These are phyloP conservation scores for Westerdykella sp. DNA, from an alignment of 2,329 filamentous ascomycete genomes.

Conservation along the genomic window DNA sequence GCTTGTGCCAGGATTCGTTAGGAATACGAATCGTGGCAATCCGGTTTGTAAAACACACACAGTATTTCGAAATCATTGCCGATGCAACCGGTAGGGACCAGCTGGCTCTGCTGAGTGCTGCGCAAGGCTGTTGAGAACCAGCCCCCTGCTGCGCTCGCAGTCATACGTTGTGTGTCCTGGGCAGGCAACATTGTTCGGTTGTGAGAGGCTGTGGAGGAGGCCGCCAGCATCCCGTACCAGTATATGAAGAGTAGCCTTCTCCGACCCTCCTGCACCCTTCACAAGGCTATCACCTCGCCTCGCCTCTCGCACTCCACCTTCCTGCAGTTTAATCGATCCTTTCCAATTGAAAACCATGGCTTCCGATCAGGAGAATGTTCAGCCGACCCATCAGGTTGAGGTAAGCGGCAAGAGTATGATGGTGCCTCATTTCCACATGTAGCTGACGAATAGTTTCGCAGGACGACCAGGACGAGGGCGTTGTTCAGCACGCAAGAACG, in stretches of 20 bases:
- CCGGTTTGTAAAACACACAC: no score
- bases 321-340: slow-evolving; percentile 1
- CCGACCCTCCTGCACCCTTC: slow-evolving; percentile 1
- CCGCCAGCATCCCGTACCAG: slow-evolving; percentile 18
- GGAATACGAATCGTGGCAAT: no score
- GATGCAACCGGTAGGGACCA: neutral
- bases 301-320: slow-evolving; percentile 4
- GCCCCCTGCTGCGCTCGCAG: slow-evolving; percentile 1
- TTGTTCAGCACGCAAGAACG: neutral
- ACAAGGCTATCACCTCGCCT: slow-evolving; percentile 17
- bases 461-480: slow-evolving; percentile 8
- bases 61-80: no score
- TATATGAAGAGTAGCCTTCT: slow-evolving; percentile 23
- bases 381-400: slow-evolving; percentile 12
- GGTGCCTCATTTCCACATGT: slow-evolving; percentile 11
- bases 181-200: slow-evolving; percentile 11
- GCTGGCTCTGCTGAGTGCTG: slow-evolving; percentile 6
- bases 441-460: slow-evolving; percentile 19
- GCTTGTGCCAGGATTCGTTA: no score
- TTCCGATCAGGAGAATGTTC: slow-evolving; percentile 12
- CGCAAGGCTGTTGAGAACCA: slow-evolving; percentile 11
- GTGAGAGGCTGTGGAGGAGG: slow-evolving; percentile 14
- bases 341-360: slow-evolving; percentile 13
- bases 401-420: slow-evolving; percentile 9
- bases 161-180: slow-evolving; percentile 4